These are phyloP conservation scores for Ascodesmis nigricans DNA, from an alignment of 495 filamentous ascomycete genomes.

Conservation along the genomic window DNA sequence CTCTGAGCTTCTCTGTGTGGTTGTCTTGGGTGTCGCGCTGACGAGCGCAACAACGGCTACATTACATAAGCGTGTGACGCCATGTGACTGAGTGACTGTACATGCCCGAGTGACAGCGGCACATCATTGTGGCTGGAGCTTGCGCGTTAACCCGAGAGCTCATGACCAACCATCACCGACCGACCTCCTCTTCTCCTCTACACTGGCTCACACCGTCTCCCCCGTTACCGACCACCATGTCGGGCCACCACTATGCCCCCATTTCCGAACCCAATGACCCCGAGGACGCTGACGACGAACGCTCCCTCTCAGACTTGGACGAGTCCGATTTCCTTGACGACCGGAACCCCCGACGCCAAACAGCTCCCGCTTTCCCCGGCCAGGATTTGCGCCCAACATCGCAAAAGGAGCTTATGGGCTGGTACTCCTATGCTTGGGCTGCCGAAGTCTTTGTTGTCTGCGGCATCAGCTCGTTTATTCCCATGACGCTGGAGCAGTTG, in stretches of 20 bases:
- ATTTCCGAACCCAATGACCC: conserved; percentile 6
- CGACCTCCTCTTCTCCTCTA: too few species aligned
- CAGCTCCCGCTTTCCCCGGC: conserved; percentile 37
- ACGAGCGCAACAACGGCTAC: too few species aligned
- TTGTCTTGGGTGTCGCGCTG: too few species aligned
- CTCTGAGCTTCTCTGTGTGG: too few species aligned
- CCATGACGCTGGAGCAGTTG: conserved; percentile 85
- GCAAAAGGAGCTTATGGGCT: conserved; percentile 66
- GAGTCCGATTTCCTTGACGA: conserved; percentile 11
- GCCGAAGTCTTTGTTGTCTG: conserved; percentile 97
- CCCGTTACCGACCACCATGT: too few species aligned
- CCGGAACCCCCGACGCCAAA: conserved; percentile 6
- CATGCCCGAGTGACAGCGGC: too few species aligned
- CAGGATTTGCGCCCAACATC: conserved; percentile 81
- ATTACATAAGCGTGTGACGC: too few species aligned
- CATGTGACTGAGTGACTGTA: too few species aligned
- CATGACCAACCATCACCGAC: too few species aligned
- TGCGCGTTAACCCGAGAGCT: too few species aligned
- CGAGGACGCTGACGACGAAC: conserved; percentile 40
- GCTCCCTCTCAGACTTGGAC: conserved; percentile 27
- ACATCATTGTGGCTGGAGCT: too few species aligned
- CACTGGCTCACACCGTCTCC: too few species aligned
- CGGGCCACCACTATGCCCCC: not conserved
- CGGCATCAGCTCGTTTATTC: conserved; percentile 82
- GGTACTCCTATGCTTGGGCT: conserved; percentile 93